Evolutionary conservation across 495 filamentous ascomycete genomes (phyloP).

Genomic region (Pyrenopolyporus hunteri): DNA sequence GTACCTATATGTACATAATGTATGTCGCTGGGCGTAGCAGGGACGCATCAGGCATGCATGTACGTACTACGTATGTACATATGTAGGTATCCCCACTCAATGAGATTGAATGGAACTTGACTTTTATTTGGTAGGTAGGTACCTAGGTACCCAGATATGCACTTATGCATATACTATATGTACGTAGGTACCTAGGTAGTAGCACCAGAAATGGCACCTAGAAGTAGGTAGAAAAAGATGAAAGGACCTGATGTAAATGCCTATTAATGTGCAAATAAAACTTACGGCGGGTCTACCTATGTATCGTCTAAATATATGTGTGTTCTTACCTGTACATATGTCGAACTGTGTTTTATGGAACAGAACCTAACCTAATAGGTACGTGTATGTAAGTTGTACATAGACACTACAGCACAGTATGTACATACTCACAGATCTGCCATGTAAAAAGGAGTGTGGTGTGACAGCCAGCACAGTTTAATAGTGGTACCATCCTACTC

Average conservation of each 20-base stretch:
- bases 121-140: not conserved
- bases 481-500: slow-evolving; percentile 31
- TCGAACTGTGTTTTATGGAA: no score
- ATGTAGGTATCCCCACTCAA: not conserved
- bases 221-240: no score
- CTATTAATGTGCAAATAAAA: no score
- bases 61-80: not conserved
- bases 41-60: no score
- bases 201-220: not conserved
- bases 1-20: no score
- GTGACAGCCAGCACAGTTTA: slow-evolving; percentile 31
- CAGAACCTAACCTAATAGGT: no score
- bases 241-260: no score
- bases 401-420: not conserved
- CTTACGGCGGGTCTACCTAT: no score
- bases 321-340: no score
- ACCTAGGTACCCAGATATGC: not conserved
- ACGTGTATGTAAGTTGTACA: not conserved
- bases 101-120: no score
- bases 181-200: not conserved
- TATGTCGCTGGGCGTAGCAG: no score
- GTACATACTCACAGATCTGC: slow-evolving; percentile 8
- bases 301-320: no score
- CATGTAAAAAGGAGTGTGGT: slow-evolving; percentile 20
- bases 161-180: not conserved